Evolutionary conservation across 305 asterid species (phyloP), one percentile per base, ranked within the genome.

Genomic region (Stenogyne calaminthoides): DNA sequence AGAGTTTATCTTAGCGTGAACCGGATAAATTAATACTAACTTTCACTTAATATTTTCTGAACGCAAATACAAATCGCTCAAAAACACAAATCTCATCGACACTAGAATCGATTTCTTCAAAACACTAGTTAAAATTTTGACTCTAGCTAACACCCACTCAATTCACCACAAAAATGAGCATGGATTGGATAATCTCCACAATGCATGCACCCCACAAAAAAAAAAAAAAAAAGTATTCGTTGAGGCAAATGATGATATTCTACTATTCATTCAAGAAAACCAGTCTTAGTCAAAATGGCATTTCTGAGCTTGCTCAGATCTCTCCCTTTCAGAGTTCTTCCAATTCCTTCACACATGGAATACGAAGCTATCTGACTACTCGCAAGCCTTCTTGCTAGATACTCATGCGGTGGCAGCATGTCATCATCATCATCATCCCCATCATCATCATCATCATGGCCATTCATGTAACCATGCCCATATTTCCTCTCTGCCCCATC

Each of bases 291-390:
- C 39, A 87, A 69, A 75, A 87, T 84, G 63, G 83, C 78, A 44
- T 83, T 83, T 74, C 92, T 87, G 58, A 87, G 62, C 27, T 77
- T 87, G 69, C 83, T 77, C 42, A 87, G 86, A 51, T 85, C 88
- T 77, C 92, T 87, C 12, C 92, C 90, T 75, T 87, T 87, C 54
- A 87, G 92, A 3, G 92, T 87, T 25, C 92, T 69, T 29, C 92
- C 92, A 18, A 85, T 76, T 1, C 92, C 92, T 64, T 85, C 92
- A 36, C 86, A 83, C 90, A 85, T 85, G 16, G 90, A 85, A 65
- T 74, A 83, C 0, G 91, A 84, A 51, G 86, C 87, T 37, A 80
- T 79, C 69, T 78, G 80, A 19, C 81, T 76, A 0, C 63, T 36
- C 0, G 82, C 83, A 1, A 76, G 49, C 76, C 82, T 80, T 54